Percentiles rank a stretch among this genome's conserved stretches.
phyloP scores from a whole-genome alignment of 2,329 filamentous ascomycete species.

The Apiospora malaysiana region DNA sequence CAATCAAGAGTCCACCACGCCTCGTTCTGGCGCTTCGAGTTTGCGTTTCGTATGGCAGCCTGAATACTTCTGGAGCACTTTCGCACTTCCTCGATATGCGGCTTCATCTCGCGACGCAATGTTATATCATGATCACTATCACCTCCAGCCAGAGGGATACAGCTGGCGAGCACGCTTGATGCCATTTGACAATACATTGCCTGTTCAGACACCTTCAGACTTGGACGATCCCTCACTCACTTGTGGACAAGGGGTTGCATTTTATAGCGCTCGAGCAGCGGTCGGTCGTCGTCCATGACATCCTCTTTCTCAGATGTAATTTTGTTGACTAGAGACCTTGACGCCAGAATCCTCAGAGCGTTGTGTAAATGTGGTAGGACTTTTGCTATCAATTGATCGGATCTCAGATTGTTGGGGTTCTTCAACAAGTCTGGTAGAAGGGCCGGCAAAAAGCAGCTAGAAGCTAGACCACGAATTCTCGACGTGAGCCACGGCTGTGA shows the following conservation, averaged over 20 bases:
- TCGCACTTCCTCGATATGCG: constrained; percentile 26
- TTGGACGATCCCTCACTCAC: constrained; percentile 26
- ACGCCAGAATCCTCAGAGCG: constrained; percentile 19
- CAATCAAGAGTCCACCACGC: background rate
- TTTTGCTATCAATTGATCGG: background rate
- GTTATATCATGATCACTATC: constrained; percentile 23
- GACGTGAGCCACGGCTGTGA: background rate
- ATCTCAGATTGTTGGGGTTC: constrained; percentile 4
- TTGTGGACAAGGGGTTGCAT: constrained; percentile 29
- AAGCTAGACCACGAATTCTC: background rate
- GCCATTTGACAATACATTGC: constrained; percentile 28
- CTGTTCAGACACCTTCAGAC: constrained; percentile 17
- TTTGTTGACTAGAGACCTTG: constrained; percentile 21
- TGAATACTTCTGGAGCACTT: background rate
- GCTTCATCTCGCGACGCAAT: constrained; percentile 25
- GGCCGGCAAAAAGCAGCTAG: background rate
- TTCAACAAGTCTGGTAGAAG: constrained; percentile 19
- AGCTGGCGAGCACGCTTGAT: constrained; percentile 23
- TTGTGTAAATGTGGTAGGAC: constrained; percentile 18
- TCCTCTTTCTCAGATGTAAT: background rate
- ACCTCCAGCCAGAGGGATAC: constrained; percentile 12
- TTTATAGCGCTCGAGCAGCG: constrained; percentile 16
- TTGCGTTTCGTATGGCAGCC: background rate
- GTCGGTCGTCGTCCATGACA: background rate
- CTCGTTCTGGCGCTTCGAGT: background rate